phyloP scores from a whole-genome alignment of 192 early-diverging fungal species.

The Coemansia sp. region DNA sequence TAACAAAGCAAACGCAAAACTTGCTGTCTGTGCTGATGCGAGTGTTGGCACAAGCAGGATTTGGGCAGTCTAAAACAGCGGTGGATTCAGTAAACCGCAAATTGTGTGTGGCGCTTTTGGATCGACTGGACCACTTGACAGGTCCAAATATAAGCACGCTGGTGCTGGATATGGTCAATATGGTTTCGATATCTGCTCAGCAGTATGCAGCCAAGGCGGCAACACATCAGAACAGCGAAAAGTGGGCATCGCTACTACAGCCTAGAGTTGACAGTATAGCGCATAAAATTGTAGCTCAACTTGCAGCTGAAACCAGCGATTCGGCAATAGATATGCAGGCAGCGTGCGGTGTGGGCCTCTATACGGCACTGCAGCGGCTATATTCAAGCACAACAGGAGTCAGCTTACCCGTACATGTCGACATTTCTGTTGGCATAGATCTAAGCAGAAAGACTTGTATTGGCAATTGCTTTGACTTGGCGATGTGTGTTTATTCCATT shows the following conservation, averaged over 20 bases:
- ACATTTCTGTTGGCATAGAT: too few species aligned
- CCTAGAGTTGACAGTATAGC: constrained; percentile 13
- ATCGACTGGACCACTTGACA: constrained; percentile 1
- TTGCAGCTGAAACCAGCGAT: background rate
- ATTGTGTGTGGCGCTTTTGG: constrained; percentile 16
- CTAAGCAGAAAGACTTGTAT: background rate
- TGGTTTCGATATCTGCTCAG: constrained; percentile 15
- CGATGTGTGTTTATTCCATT: constrained; percentile 12
- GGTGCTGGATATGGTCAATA: constrained; percentile 17
- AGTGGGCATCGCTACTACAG: constrained; percentile 20
- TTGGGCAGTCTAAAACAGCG: constrained; percentile 7
- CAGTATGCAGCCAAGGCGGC: constrained; percentile 10
- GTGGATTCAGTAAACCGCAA: constrained; percentile 24
- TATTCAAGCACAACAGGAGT: background rate
- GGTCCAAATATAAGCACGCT: background rate
- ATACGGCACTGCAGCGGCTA: constrained; percentile 1
- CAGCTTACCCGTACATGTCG: background rate
- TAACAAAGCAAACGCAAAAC: constrained; percentile 14
- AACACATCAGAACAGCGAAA: constrained; percentile 1
- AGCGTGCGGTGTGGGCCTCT: background rate
- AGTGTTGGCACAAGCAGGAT: constrained; percentile 18
- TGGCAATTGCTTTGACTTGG: constrained; percentile 8
- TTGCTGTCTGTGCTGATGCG: constrained; percentile 10
- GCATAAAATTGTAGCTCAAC: background rate
- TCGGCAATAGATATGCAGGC: background rate